Conservation (phyloP, 2,329 filamentous ascomycete species). For the Pseudogymnoascus sp. region DNA sequence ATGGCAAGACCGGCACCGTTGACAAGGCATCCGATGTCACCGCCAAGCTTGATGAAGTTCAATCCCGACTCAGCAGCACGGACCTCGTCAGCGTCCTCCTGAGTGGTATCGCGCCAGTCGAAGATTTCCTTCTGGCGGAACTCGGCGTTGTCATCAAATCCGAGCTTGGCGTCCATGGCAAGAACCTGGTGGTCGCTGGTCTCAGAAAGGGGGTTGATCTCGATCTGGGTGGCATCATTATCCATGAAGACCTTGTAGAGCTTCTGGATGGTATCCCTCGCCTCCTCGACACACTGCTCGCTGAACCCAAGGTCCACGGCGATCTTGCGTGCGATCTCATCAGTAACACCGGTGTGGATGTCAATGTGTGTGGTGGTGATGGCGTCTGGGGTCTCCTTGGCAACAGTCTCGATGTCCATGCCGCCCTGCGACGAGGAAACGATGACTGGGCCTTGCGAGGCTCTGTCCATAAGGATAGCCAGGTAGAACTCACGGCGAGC, state of each 20-base stretch:
- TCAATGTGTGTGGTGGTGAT: slow-evolving; percentile 92
- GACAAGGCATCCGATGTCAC: slow-evolving; percentile 97
- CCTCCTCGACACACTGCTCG: slow-evolving; percentile 93
- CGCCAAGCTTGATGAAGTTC: slow-evolving; percentile 99
- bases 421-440: slow-evolving; percentile 97
- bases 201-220: slow-evolving; percentile 98
- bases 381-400: slow-evolving; percentile 94
- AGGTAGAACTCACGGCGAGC: slow-evolving; percentile 98
- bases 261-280: slow-evolving; percentile 95
- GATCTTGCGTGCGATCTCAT: slow-evolving; percentile 87
- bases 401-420: slow-evolving; percentile 98
- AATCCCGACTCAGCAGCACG: slow-evolving; percentile 89
- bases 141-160: slow-evolving; percentile 97
- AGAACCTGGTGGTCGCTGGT: slow-evolving; percentile 97
- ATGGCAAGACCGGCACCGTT: slow-evolving; percentile 98
- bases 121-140: slow-evolving; percentile 98
- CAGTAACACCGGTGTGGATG: slow-evolving; percentile 91
- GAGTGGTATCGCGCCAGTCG: slow-evolving; percentile 83
- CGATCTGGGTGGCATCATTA: slow-evolving; percentile 97
- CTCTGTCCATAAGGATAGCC: slow-evolving; percentile 95
- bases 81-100: slow-evolving; percentile 97
- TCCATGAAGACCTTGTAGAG: slow-evolving; percentile 98
- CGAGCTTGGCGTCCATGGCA: slow-evolving; percentile 99
- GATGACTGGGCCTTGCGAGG: slow-evolving; percentile 84
- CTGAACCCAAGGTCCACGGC: slow-evolving; percentile 92